Base-by-base conservation (phyloP, 495 filamentous ascomycete species). In the Melanomma pulvis-pyrius region DNA sequence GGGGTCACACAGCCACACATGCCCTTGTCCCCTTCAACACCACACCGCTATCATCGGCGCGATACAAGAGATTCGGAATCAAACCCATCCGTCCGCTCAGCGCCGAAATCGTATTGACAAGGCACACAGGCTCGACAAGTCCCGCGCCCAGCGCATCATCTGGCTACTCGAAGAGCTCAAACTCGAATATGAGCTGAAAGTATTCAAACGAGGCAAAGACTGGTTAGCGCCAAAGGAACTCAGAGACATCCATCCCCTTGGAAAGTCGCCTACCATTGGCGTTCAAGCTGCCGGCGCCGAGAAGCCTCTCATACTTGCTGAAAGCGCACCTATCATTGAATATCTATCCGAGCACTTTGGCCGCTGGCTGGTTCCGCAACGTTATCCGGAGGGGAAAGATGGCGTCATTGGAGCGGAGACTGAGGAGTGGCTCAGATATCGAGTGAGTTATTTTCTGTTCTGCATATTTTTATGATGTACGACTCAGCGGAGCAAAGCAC, bases 151-250 rank as follows among this genome's bases (percentile, higher is more conserved):
- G 65, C 87, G 92, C 50, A 90, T 96, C 66, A 81, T 93, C 47
- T 96, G 91, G 92, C 86, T 97, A 44, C 85, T 97, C 54, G 90
- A 94, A 76, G 92, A 94, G 68, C 86, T 94, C 57, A 79, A 85
- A n/a, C 57, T 96, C 28, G 78, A 86, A 51, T 97, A 93, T 79
- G 84, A 90, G 56, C 75, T 97, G 55, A 85, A 91, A 68, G 83
- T 83, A 51, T 94, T 86, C 83, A 86, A 88, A 65, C 88, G 92
- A 41, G 74, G 75, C 44, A 63, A 79, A 25, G 75, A 86, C 70
- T 77, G 79, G 76, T 76, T 88, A 8, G 93, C 93, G 0, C 91
- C 92, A 0, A 71, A 80, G 0, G 88, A 88, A 63, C 81, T 96
- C 30, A 88, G 90, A 72, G 76, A 90, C 44, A 75, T 96, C 21